A percentile compares a stretch with the other conserved stretches of the same genome.
Evolutionary conservation across 495 filamentous ascomycete genomes (phyloP).

Genomic region (Annulohypoxylon bovei): DNA sequence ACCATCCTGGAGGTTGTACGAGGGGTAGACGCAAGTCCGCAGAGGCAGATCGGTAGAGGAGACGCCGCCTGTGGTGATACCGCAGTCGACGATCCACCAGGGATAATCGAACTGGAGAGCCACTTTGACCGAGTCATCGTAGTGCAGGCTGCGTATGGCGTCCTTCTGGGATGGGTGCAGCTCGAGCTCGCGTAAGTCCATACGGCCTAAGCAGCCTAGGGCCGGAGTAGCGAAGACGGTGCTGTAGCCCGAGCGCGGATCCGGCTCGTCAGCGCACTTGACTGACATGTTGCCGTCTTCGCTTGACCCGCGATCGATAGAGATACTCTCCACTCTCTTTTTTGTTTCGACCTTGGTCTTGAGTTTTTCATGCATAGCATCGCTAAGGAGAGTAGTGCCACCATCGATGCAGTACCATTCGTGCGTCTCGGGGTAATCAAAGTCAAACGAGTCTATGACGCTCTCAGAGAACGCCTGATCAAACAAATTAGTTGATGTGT

Average conservation of each 20-base stretch:
- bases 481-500: background rate
- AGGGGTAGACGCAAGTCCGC: background rate
- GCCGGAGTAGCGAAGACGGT: background rate
- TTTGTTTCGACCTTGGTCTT: background rate
- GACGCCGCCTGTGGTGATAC: background rate
- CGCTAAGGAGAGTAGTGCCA: background rate
- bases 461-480: background rate
- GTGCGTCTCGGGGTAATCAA: background rate
- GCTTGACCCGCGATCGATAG: background rate
- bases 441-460: background rate
- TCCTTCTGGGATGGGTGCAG: background rate
- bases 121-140: background rate
- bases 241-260: background rate
- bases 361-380: background rate
- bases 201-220: background rate
- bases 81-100: background rate
- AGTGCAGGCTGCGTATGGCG: background rate
- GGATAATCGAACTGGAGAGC: background rate
- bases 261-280: background rate
- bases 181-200: background rate
- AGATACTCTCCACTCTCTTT: background rate
- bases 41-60: background rate
- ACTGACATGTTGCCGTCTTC: background rate
- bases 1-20: constrained; percentile 32
- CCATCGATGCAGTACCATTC: background rate